Percentiles rank a stretch among this genome's conserved stretches.
Conservation (phyloP, 2,329 filamentous ascomycete species). For the Trichoderma harzianum region DNA sequence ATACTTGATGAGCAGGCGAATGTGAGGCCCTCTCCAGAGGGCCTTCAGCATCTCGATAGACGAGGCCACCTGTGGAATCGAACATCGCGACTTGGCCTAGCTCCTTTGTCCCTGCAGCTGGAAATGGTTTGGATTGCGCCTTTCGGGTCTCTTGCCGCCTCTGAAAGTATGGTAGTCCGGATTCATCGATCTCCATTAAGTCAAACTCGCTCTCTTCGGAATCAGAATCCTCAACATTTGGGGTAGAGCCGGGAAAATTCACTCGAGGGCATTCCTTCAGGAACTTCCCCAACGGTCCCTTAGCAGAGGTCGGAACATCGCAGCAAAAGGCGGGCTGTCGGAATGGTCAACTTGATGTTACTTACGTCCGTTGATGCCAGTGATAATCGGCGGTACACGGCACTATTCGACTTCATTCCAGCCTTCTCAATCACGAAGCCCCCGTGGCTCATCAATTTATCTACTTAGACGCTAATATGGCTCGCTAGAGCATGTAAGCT, state of each 20-base stretch:
- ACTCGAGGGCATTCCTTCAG: not conserved
- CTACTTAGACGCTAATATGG: too few relatives aligned
- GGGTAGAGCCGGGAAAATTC: rapidly evolving
- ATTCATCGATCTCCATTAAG: not conserved
- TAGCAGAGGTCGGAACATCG: rapidly evolving
- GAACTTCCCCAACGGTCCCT: not conserved
- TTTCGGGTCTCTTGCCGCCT: not conserved
- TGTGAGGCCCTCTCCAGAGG: too few relatives aligned
- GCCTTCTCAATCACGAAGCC: too few relatives aligned
- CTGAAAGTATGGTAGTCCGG: not conserved
- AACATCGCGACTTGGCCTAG: not conserved
- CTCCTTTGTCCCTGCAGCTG: not conserved
- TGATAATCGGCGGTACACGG: not conserved
- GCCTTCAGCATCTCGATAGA: too few relatives aligned
- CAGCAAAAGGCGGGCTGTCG: not conserved
- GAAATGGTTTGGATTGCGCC: not conserved
- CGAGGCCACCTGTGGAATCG: not conserved
- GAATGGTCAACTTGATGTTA: not conserved
- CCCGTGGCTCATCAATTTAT: too few relatives aligned
- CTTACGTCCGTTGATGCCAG: not conserved
- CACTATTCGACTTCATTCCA: not conserved
- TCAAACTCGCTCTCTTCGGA: not conserved
- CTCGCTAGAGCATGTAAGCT: too few relatives aligned
- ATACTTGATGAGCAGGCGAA: too few relatives aligned
- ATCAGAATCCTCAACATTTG: not conserved